Base-by-base conservation (phyloP, 1,284 basidiomycete genomes). In the Cystobasidiaceae sp. region DNA sequence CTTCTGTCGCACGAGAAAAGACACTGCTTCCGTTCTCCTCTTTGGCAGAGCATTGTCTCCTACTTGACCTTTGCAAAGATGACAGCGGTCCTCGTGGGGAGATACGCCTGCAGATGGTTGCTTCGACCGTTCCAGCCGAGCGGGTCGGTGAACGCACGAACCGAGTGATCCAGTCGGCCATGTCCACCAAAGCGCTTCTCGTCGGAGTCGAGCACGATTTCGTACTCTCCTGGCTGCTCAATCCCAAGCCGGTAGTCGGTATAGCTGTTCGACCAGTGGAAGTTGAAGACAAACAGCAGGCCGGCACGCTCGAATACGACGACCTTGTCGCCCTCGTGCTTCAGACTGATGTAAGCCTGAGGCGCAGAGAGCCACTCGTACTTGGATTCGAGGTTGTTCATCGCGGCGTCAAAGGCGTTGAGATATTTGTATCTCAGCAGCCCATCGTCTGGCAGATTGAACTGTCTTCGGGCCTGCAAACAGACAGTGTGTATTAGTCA, bases 251-350 rank as follows among this genome's bases (percentile, higher is more conserved):
- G 85, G 78, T 97, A 98, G 77, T 97, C 91, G 45, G 86, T 86
- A 79, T 87, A 98, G 62, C 90, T 93, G 49, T 90, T 79, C 15
- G 82, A 85, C 2, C 90, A 86, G 78, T 96, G 86, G 83, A 97
- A 96, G 79, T 98, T 98, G 84, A 97, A 97, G 71, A 97, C 82
- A 79, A 97, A 98, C 45, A 98, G 78, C 52, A 97, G 81, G 30
- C 88, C 89, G 13, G 88, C 93, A 54, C 94, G 86, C 80, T 98
- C 94, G 74, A 86, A 97, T 1, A 90, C 93, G 72, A 98, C 81
- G 58, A 96, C 83, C 79, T 96, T 96, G 82, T 97, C 93, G 7
- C 70, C 79, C 76, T 97, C 91, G 76, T 97, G 83, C 80, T 97
- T 97, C 68, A 97, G 82, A 17, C 92, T 94, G 45, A 96, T 86